Evolutionary conservation across 2,329 filamentous ascomycete species (phyloP).

Genomic region (Ophiostoma himal-ulmi): DNA sequence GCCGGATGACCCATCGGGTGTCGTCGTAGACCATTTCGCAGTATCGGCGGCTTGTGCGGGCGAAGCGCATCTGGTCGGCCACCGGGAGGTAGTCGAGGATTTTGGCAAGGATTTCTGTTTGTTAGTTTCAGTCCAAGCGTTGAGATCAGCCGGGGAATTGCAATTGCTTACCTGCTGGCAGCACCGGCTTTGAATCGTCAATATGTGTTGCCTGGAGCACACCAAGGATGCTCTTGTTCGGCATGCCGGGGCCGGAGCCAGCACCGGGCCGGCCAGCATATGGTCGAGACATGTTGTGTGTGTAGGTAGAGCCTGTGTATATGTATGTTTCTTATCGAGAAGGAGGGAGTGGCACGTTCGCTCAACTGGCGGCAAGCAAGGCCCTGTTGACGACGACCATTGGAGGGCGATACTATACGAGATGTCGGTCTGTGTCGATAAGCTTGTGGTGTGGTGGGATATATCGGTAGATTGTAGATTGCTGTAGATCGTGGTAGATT

Average conservation of each 20-base stretch:
- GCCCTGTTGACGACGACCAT: conserved; percentile 18
- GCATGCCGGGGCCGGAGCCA: conserved; percentile 33
- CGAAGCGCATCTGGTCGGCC: conserved; percentile 77
- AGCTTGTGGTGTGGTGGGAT: neutral
- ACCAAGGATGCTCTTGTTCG: conserved; percentile 54
- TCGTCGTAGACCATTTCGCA: conserved; percentile 99
- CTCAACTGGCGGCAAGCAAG: conserved; percentile 20
- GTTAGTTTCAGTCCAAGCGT: neutral
- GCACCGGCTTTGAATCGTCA: conserved; percentile 66
- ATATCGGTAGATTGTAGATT: neutral
- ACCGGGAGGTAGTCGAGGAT: conserved; percentile 88
- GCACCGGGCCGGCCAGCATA: conserved; percentile 31
- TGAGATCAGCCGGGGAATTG: neutral
- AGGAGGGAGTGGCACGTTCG: neutral
- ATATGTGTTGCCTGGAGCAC: conserved; percentile 77
- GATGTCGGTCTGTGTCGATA: neutral
- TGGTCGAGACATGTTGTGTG: conserved; percentile 8
- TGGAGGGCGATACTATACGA: conserved; percentile 12
- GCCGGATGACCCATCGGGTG: conserved; percentile 81
- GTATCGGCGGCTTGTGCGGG: conserved; percentile 76
- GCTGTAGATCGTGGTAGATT: neutral
- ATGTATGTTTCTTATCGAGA: neutral
- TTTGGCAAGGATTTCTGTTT: conserved; percentile 74
- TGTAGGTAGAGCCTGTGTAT: neutral
- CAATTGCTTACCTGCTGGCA: conserved; percentile 67